Evolutionary conservation across 176 grass and related monocot species (phyloP).

Genomic region (Dendrocalamus sinicus): DNA sequence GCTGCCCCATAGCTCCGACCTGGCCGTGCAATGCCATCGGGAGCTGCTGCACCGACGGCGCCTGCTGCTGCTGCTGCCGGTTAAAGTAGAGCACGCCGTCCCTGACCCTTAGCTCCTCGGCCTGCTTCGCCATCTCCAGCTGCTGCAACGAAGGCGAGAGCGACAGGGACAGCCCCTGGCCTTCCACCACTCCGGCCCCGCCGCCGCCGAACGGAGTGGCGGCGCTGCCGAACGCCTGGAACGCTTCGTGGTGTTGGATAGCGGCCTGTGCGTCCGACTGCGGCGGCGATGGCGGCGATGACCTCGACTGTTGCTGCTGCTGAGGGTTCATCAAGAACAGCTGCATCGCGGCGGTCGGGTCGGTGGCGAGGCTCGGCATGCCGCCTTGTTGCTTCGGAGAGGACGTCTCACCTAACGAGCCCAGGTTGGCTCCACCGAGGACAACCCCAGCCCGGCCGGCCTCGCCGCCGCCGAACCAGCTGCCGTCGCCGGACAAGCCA

Average conservation of each 20-base stretch:
- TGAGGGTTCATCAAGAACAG: constrained; percentile 88
- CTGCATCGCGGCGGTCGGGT: constrained; percentile 78
- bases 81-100: constrained; percentile 93
- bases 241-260: constrained; percentile 73
- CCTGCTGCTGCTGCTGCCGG: constrained; percentile 54
- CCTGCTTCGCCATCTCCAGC: constrained; percentile 92
- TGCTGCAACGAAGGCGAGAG: constrained; percentile 89
- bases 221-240: constrained; percentile 65
- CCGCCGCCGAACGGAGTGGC: constrained; percentile 53
- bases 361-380: constrained; percentile 56
- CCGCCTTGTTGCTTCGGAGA: constrained; percentile 49
- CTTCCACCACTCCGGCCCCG: constrained; percentile 64
- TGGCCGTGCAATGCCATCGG: constrained; percentile 75
- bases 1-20: constrained; percentile 48
- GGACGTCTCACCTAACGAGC: constrained; percentile 61
- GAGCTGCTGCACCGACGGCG: constrained; percentile 53
- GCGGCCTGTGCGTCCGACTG: constrained; percentile 52
- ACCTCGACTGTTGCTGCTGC: constrained; percentile 56
- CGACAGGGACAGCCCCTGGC: constrained; percentile 85
- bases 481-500: constrained; percentile 48
- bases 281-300: constrained; percentile 65
- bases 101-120: constrained; percentile 77
- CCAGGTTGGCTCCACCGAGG: constrained; percentile 50
- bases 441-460: constrained; percentile 51
- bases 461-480: constrained; percentile 52